Evolutionary conservation across 208 protist species (phyloP).

Genomic region (Blechomonas ayalai): DNA sequence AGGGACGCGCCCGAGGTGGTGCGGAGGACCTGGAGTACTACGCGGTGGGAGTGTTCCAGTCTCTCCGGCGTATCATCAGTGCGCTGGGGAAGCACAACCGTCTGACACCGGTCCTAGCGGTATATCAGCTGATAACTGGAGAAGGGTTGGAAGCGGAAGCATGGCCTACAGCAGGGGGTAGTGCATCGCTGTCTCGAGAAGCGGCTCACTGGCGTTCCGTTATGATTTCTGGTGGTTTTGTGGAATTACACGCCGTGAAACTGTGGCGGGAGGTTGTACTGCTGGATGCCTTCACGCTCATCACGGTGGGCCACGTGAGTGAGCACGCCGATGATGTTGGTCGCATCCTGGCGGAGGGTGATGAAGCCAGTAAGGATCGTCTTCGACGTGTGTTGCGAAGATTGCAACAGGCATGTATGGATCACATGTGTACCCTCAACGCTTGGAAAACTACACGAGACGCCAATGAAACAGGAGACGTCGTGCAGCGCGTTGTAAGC

Average conservation of each 20-base stretch:
- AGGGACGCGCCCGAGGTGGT: too few species aligned
- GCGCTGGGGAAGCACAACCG: slow-evolving; percentile 39
- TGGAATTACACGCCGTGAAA: too few species aligned
- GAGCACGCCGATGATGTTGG: slow-evolving; percentile 41
- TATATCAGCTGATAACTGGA: slow-evolving; percentile 28
- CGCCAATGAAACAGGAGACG: slow-evolving; percentile 6
- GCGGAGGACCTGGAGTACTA: too few species aligned
- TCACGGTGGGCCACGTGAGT: slow-evolving; percentile 62
- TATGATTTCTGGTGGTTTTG: too few species aligned
- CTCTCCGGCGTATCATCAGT: slow-evolving; percentile 54
- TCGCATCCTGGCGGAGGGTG: not conserved
- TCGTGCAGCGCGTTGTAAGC: slow-evolving; percentile 9
- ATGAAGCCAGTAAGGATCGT: not conserved
- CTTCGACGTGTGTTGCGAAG: not conserved
- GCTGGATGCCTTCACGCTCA: slow-evolving; percentile 68
- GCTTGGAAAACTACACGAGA: slow-evolving; percentile 14
- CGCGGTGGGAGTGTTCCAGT: slow-evolving; percentile 42
- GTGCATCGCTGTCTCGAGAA: too few species aligned
- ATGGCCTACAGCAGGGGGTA: too few species aligned
- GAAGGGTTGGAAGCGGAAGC: not conserved
- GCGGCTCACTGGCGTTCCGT: not conserved
- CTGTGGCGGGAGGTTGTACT: slow-evolving; percentile 61
- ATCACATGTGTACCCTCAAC: slow-evolving; percentile 7
- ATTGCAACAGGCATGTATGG: slow-evolving; percentile 22
- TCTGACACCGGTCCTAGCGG: slow-evolving; percentile 41